phyloP scores from a whole-genome alignment of 164 flowering plant species.

The Berberis thunbergii region DNA sequence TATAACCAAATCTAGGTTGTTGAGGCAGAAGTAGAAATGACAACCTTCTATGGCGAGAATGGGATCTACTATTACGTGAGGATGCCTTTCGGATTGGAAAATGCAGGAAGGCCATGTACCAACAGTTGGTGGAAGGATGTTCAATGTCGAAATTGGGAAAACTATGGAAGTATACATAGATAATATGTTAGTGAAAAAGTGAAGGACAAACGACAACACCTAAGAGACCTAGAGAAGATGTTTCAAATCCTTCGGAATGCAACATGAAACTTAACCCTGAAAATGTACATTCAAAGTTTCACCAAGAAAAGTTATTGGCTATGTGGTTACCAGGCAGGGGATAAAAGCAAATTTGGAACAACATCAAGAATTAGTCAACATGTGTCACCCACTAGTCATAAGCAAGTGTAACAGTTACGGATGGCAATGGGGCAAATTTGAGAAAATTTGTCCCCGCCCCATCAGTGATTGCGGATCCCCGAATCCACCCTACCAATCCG shows the following conservation, averaged over 20 bases:
- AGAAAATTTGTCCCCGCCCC: too few species aligned
- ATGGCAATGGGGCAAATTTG: too few species aligned
- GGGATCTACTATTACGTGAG: neutral
- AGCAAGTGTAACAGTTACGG: neutral
- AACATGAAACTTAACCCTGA: neutral
- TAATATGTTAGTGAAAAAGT: neutral
- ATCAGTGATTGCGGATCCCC: too few species aligned
- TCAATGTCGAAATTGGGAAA: neutral
- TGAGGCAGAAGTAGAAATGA: neutral
- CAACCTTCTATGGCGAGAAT: neutral
- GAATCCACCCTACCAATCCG: too few species aligned
- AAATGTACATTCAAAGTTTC: neutral
- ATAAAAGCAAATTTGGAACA: neutral
- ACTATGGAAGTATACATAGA: neutral
- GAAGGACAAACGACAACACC: neutral
- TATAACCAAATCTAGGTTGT: neutral
- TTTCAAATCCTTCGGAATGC: neutral
- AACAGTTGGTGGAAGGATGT: neutral
- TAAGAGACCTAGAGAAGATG: neutral
- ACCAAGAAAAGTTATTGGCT: neutral
- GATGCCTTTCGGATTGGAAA: neutral
- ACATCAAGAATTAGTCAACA: too few species aligned
- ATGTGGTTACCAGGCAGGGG: neutral
- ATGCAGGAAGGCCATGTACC: neutral
- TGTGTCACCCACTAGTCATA: neutral